A percentile compares a stretch with the other conserved stretches of the same genome.
These are phyloP conservation scores for Venturia asperata DNA, from an alignment of 2,329 filamentous ascomycete species.

Conservation along the genomic window DNA sequence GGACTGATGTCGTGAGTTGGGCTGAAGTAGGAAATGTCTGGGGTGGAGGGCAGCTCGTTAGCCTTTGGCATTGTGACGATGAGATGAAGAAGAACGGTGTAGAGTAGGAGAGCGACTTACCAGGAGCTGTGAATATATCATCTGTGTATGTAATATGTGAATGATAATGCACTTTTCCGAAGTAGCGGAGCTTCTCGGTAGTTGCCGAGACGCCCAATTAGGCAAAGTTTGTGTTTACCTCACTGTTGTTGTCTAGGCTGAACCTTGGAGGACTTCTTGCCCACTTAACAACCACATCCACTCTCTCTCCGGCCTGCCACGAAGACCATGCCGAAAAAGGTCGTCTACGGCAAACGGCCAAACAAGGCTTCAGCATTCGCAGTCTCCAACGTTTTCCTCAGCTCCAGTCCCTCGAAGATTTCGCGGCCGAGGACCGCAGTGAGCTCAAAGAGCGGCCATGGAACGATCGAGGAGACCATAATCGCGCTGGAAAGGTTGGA, in stretches of 20 bases:
- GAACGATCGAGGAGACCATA: not conserved
- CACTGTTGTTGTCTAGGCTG: not conserved
- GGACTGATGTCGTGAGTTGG: constrained; percentile 15
- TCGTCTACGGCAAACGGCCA: constrained; percentile 18
- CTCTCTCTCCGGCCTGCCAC: not conserved
- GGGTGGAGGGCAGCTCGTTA: constrained; percentile 3
- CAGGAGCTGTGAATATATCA: not conserved
- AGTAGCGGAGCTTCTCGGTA: not conserved
- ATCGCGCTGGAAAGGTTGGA: not conserved
- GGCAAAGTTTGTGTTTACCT: constrained; percentile 4
- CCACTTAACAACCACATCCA: not conserved
- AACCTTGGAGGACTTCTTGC: not conserved
- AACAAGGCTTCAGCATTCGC: constrained; percentile 11
- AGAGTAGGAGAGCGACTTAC: not conserved
- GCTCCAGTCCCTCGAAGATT: constrained; percentile 12
- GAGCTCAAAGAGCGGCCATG: not conserved
- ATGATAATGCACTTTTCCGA: not conserved
- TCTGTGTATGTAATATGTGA: not conserved
- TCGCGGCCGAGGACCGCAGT: not conserved
- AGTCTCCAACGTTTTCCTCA: constrained; percentile 15
- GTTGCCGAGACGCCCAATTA: not conserved
- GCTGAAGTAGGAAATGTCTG: constrained; percentile 18
- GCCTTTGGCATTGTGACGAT: constrained; percentile 1
- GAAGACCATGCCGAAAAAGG: not conserved
- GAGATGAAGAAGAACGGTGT: not conserved